Evolutionary conservation across 805 yeast genomes (phyloP).

Genomic region (Metschnikowia similis): DNA sequence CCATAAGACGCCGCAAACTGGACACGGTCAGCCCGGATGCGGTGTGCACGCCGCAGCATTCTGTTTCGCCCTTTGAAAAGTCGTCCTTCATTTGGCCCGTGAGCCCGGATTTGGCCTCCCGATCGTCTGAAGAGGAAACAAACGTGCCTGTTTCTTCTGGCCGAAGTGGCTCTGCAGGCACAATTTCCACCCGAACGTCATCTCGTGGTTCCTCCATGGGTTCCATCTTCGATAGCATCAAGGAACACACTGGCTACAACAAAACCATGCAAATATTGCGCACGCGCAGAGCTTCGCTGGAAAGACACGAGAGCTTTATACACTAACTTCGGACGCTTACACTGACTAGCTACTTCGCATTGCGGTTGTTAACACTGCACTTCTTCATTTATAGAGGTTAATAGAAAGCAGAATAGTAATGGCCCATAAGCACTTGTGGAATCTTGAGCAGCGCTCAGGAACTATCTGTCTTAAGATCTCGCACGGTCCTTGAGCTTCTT

Average conservation of each 20-base stretch:
- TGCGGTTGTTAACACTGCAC: not conserved
- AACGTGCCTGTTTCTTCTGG: not conserved
- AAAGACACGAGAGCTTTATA: slow-evolving; percentile 3
- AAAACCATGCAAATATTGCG: slow-evolving; percentile 29
- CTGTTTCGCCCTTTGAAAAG: not conserved
- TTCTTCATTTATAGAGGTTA: slow-evolving; percentile 1
- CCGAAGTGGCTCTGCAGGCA: slow-evolving; percentile 13
- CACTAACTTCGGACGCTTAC: not conserved
- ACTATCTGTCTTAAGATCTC: not conserved
- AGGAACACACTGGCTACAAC: slow-evolving; percentile 26
- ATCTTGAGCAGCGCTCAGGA: not conserved
- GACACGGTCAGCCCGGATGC: slow-evolving; percentile 10
- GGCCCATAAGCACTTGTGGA: not conserved
- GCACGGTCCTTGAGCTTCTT: slow-evolving; percentile 27
- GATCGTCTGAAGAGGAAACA: not conserved
- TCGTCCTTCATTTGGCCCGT: slow-evolving; percentile 1
- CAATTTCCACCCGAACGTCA: slow-evolving; percentile 13
- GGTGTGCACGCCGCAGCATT: not conserved
- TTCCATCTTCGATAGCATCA: slow-evolving; percentile 26
- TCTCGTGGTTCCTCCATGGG: slow-evolving; percentile 32
- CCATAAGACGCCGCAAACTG: slow-evolving; percentile 17
- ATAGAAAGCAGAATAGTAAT: not conserved
- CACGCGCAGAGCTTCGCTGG: slow-evolving; percentile 24
- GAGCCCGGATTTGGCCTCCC: not conserved
- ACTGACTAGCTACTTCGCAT: not conserved